Base-by-base conservation (phyloP, 139 green algal genomes). In the Desmodesmus armatus region DNA sequence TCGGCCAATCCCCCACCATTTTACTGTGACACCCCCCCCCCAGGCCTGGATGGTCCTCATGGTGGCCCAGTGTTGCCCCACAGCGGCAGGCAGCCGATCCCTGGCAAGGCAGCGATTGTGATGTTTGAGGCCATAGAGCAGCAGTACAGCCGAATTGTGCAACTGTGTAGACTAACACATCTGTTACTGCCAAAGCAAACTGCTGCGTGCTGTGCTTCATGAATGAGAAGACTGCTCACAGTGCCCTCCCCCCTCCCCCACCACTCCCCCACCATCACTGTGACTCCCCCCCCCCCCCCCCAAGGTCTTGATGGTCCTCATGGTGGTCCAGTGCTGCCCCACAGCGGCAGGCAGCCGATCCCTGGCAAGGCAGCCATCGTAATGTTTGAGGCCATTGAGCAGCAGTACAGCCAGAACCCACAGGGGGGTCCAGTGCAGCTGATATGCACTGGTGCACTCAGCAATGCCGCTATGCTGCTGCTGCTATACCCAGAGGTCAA, bases 381-480 rank as follows among this genome's bases (percentile, higher is more conserved):
- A 29, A 98, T 98, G 92, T 92, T 81, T 9, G 86, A 93, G 35
- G 87, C 85, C n/a, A 96, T 97, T 9, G 63, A 60, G 29, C 37
- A 60, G 78, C 78, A 84, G 41, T 29, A 63, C 27, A n/a, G 53
- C 23, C n/a, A 63, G 27, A 65, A 92, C 75, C 69, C 60, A 67
- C 60, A 70, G 63, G 21, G 55, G 27, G 67, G 47, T 31, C n/a
- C n/a, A 29, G 47, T 78, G 51, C 80, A 86, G 80, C 82, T 99
- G 25, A 90, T 99, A 11, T 96, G 91, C 67, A 98, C 94, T 11
- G 97, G 93, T 1, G 88, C 94, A 1, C 91, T 99, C 33, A 99
- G 95, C 25, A 99, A 99, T 85, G 91, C 93, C 0, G 96, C 97
- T 23, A 82, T 99, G 87, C 88, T 99, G 74, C 81, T 99, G 37